phyloP scores from a whole-genome alignment of 2,329 filamentous ascomycete genomes.

The Aspergillus ibericus region DNA sequence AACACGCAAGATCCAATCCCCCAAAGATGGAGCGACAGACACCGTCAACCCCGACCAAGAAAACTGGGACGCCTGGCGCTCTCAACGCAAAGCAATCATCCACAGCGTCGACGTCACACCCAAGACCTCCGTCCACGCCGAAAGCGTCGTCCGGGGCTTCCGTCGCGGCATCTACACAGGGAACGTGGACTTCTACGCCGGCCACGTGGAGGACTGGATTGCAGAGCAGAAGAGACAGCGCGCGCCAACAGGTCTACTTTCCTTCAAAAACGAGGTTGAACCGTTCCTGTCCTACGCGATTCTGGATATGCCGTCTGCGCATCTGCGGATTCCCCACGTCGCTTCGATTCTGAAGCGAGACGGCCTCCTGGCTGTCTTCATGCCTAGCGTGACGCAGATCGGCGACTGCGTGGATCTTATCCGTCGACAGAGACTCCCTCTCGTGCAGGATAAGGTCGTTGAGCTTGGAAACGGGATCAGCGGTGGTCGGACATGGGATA shows the following conservation, averaged over 20 bases:
- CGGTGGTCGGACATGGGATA: constrained; percentile 50
- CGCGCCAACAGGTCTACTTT: constrained; percentile 19
- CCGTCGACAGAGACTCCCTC: constrained; percentile 55
- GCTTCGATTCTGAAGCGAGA: constrained; percentile 60
- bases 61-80: constrained; percentile 48
- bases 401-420: constrained; percentile 61
- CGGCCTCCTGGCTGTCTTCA: constrained; percentile 68
- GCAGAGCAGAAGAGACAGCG: constrained; percentile 50
- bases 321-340: constrained; percentile 50
- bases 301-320: constrained; percentile 69
- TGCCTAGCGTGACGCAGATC: constrained; percentile 77
- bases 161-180: constrained; percentile 67
- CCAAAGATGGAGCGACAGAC: not conserved
- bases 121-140: constrained; percentile 64
- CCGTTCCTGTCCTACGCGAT: constrained; percentile 71
- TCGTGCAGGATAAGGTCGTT: constrained; percentile 48
- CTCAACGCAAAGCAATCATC: constrained; percentile 65
- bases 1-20: constrained; percentile 11
- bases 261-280: constrained; percentile 29
- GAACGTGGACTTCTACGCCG: constrained; percentile 73
- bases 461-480: constrained; percentile 49
- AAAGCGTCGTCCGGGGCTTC: constrained; percentile 65
- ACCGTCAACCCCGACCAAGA: constrained; percentile 27
- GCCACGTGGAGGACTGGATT: constrained; percentile 65
- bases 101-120: constrained; percentile 70